A percentile compares a stretch with the other conserved stretches of the same genome.
phyloP scores from a whole-genome alignment of 2,329 filamentous ascomycete genomes.

The Penicillium paneum region DNA sequence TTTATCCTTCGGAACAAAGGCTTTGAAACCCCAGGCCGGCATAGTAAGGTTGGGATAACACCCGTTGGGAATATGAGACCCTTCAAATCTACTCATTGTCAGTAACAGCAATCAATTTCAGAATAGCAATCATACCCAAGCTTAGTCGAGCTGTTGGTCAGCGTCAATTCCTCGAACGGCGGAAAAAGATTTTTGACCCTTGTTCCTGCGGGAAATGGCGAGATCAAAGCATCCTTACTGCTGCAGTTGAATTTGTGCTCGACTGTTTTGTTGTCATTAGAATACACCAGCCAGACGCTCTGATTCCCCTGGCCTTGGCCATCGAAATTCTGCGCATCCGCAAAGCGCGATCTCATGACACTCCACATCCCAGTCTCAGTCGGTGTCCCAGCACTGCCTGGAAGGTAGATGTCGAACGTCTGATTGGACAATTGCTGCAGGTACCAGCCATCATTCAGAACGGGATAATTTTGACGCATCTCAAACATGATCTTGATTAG shows the following conservation, averaged over 20 bases:
- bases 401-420: conserved; percentile 50
- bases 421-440: conserved; percentile 56
- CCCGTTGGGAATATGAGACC: conserved; percentile 55
- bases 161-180: conserved; percentile 53
- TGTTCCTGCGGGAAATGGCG: conserved; percentile 54
- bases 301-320: conserved; percentile 54
- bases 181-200: conserved; percentile 62
- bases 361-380: conserved; percentile 62
- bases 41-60: conserved; percentile 46
- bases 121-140: conserved; percentile 48
- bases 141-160: conserved; percentile 45
- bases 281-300: conserved; percentile 46
- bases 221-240: conserved; percentile 52
- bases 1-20: conserved; percentile 60
- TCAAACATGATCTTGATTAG: conserved; percentile 61
- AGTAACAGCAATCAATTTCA: conserved; percentile 53
- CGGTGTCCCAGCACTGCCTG: conserved; percentile 51
- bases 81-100: conserved; percentile 55
- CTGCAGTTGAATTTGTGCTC: conserved; percentile 58
- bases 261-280: conserved; percentile 47
- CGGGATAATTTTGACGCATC: conserved; percentile 54
- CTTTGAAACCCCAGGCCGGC: conserved; percentile 55
- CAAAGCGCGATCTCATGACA: conserved; percentile 49
- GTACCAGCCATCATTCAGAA: conserved; percentile 58
- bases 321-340: conserved; percentile 48